Evolutionary conservation across 192 early-diverging fungal species (phyloP), one percentile per base, ranked within the genome.

Genomic region (Coemansia sp.): DNA sequence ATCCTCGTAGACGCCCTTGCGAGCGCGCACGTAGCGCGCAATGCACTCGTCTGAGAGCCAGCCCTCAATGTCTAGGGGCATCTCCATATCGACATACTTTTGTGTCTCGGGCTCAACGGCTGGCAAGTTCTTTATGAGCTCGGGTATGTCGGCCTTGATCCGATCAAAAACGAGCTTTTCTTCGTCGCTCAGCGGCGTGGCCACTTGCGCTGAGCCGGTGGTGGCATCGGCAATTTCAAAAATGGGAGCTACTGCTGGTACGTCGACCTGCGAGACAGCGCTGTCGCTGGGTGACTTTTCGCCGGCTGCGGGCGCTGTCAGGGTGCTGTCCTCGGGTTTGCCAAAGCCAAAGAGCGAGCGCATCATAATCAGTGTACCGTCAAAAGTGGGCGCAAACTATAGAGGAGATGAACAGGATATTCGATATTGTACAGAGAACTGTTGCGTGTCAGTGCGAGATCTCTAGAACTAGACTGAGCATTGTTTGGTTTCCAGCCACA

Each of bases 1-100:
- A 36, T 86, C 83, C n/a, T 77, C 68, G 21, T 89, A 68, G 61
- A 89, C 80, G 85, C 91, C 92, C 69, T 92, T 92, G 53, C 84
- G 83, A 7, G 89, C 86, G 13, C 87, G 80, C 59, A 93, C 69
- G 61, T 92, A 93, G 21, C 92, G 83, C 38, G 87, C 69, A 21
- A 91, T 70, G 70, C 89, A 91, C 58, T 74, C 75, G 69, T 83
- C 80, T 20, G 75, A 71, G n/a, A 82, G 74, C 79, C 79, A 82
- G 64, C 39, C 70, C 62, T 82, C 74, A 25, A 77, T 76, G 59
- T 76, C 75, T 48, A 82, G 65, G 20, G 79, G 79, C 33, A 76
- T 56, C 14, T 57, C 57, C 59, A 60, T 45, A 61, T 80, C 72
- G 31, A 72, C 53, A 28, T 68, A 80, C 59, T 71, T 66, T 39